Evolutionary conservation across 768 basidiomycete species (phyloP).

Genomic region (Suillus variegatus): DNA sequence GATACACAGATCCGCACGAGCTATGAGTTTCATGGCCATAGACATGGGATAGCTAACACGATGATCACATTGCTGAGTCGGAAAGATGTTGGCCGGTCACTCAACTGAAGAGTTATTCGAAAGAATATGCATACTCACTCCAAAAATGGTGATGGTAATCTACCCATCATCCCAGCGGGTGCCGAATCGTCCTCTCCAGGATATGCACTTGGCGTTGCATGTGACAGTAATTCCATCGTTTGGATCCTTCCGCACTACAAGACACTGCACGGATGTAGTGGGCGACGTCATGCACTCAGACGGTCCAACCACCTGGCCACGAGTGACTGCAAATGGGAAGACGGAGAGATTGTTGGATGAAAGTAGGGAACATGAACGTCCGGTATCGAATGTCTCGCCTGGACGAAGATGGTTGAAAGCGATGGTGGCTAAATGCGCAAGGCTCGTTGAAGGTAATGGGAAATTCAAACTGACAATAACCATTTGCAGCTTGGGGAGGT

Average conservation of each 20-base stretch:
- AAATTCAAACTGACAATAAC: conserved; percentile 1
- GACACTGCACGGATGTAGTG: neutral
- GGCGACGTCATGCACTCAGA: neutral
- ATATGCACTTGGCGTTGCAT: neutral
- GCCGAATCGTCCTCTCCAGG: conserved; percentile 1
- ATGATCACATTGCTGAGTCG: neutral
- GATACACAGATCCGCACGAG: neutral
- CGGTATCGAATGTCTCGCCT: neutral
- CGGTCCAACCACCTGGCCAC: neutral
- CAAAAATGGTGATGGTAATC: neutral
- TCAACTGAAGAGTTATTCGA: neutral
- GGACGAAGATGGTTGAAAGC: conserved; percentile 1
- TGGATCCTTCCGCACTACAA: neutral
- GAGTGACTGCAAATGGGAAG: neutral
- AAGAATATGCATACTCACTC: neutral
- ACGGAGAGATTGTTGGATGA: conserved; percentile 2
- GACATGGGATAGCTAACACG: neutral
- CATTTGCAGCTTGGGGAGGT: neutral
- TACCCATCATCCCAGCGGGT: conserved; percentile 6
- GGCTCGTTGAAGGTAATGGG: neutral
- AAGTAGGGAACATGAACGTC: conserved; percentile 3
- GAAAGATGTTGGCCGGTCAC: neutral
- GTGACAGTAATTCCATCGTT: neutral
- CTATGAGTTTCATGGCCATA: neutral
- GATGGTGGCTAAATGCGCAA: neutral